Evolutionary conservation across 352 stramenopile species (phyloP), one percentile per base, ranked within the genome.

Genomic region (Pilasporangium apinafurcum): DNA sequence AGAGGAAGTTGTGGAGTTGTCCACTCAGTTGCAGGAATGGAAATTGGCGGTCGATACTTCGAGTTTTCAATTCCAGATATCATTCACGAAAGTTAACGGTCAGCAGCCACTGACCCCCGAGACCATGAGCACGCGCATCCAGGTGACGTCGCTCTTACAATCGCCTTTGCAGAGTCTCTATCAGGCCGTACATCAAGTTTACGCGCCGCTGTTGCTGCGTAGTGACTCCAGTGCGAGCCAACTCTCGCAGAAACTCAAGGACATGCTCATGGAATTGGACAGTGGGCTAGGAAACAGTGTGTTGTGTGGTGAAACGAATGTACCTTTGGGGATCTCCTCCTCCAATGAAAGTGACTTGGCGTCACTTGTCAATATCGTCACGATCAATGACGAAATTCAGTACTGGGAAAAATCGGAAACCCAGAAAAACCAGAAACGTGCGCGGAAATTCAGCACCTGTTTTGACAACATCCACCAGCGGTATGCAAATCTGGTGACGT

Each of bases 381-480:
- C 64, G 13, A 71, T 95, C 43, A 56, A 59, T 2, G 86, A 97
- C 59, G 88, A 96, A 55, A 86, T 94, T 34, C 51, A 79, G 2
- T 97, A 84, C 53, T 97, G 89, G 87, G 74, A 85, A 25, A 53
- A 66, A 40, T 55, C 61, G 3, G 75, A 89, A 40, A n/a, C n/a
- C n/a, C 46, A 67, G 32, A 66, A 56, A 21, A 69, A 88, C 18
- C 57, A 65, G 0, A 70, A 85, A 37, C 71, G 83, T 9, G 68
- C 77, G 0, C 80, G 83, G 37, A 91, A 92, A 48, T 88, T 96
- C 42, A 73, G 52, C 20, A 74, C 65, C 6, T 65, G 71, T 0
- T 89, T 95, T 32, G 84, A 96, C 41, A 83, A 78, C 9, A 68
- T 96, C 25, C 67, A 90, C n/a, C 66, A 88, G 54, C 59, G 77